These are phyloP conservation scores for Zygoascus meyerae DNA, from an alignment of 1,139 yeast species.

Conservation along the genomic window DNA sequence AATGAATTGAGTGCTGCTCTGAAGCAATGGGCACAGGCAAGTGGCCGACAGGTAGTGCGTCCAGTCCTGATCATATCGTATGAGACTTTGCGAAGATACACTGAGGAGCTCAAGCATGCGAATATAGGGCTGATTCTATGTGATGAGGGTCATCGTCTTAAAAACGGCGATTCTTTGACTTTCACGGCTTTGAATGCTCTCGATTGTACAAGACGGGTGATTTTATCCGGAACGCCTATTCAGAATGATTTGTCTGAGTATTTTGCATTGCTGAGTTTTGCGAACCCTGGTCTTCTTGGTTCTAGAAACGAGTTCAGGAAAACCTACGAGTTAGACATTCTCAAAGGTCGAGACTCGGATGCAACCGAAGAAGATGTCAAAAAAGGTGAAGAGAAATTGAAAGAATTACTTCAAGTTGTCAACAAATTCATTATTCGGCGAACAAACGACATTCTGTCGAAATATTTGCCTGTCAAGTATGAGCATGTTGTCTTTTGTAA, in stretches of 20 bases:
- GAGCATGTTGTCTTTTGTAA: slow-evolving; percentile 93
- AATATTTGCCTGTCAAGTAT: slow-evolving; percentile 89
- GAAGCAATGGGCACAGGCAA: slow-evolving; percentile 82
- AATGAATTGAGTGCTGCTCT: slow-evolving; percentile 63
- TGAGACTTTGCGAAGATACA: slow-evolving; percentile 86
- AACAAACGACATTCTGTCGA: slow-evolving; percentile 89
- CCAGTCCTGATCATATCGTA: slow-evolving; percentile 95
- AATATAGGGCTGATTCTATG: slow-evolving; percentile 87
- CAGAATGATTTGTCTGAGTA: slow-evolving; percentile 95
- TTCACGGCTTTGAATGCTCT: slow-evolving; percentile 82
- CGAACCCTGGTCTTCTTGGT: slow-evolving; percentile 92
- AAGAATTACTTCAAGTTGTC: slow-evolving; percentile 68
- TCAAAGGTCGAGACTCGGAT: slow-evolving; percentile 83
- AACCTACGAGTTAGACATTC: slow-evolving; percentile 73
- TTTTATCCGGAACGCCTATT: slow-evolving; percentile 94
- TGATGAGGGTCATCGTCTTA: slow-evolving; percentile 94
- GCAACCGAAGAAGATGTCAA: slow-evolving; percentile 77
- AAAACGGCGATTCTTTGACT: slow-evolving; percentile 91
- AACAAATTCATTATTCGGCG: slow-evolving; percentile 89
- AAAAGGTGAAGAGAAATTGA: slow-evolving; percentile 65
- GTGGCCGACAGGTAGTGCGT: slow-evolving; percentile 82
- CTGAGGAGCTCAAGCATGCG: slow-evolving; percentile 65
- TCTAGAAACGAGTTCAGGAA: slow-evolving; percentile 76
- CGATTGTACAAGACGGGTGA: slow-evolving; percentile 81
- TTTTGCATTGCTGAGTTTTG: slow-evolving; percentile 83